A percentile compares a stretch with the other conserved stretches of the same genome.
phyloP scores from a whole-genome alignment of 768 basidiomycete species.

The Pisolithus tinctorius region DNA sequence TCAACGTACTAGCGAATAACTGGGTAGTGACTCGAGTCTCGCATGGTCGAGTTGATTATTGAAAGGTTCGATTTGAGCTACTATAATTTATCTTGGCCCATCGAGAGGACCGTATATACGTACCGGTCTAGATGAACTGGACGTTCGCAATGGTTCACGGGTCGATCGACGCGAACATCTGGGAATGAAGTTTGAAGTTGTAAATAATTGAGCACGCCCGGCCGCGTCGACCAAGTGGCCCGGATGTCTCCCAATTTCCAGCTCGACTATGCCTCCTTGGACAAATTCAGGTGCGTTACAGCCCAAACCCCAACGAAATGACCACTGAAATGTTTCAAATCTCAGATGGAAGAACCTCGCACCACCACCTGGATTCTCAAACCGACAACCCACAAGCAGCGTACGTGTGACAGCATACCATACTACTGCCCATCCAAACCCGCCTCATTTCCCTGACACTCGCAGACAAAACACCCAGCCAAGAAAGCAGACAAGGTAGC shows the following conservation, averaged over 20 bases:
- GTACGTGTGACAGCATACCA: conserved; percentile 6
- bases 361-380: conserved; percentile 64
- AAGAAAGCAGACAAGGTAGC: conserved; percentile 30
- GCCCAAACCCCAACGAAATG: neutral
- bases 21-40: too few relatives aligned
- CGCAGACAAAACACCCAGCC: conserved; percentile 37
- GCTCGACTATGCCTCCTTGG: conserved; percentile 27
- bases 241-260: conserved; percentile 16
- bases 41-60: too few relatives aligned
- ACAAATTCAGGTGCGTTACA: conserved; percentile 17
- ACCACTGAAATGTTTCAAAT: neutral
- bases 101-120: too few relatives aligned
- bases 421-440: neutral
- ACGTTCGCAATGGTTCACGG: too few relatives aligned
- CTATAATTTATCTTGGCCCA: too few relatives aligned
- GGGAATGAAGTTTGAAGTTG: too few relatives aligned
- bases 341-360: conserved; percentile 57
- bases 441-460: neutral
- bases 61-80: too few relatives aligned
- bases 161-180: too few relatives aligned
- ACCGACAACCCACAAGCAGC: conserved; percentile 27
- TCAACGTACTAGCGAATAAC: too few relatives aligned
- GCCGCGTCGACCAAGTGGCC: neutral
- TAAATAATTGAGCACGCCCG: too few relatives aligned
- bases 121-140: too few relatives aligned